Base-by-base conservation (phyloP, 208 protist genomes). In the Leishmania tarentolae region DNA sequence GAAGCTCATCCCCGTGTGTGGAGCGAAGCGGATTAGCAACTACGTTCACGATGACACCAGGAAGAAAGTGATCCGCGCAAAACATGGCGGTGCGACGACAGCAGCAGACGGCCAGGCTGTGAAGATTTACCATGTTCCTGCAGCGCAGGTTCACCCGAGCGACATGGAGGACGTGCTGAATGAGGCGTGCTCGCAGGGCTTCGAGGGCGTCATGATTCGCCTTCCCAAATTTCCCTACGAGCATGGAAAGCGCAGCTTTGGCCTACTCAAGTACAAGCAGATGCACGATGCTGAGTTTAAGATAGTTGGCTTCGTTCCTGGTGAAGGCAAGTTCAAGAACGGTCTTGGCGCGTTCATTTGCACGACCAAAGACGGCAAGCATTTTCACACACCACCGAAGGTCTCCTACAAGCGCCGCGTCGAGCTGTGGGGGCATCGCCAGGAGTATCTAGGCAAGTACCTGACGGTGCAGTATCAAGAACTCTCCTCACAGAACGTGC, bases 211-310 rank as follows among this genome's bases (percentile, higher is more conserved):
- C 15, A 97, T 98, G 90, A 94, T 98, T 72, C 95, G 95, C 50
- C 86, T 91, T 4, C 93, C 93, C 5, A 79, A 89, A 65, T 95
- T 95, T 73, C 92, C 93, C 6, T 98, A 98, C 83, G 92, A 96
- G 77, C 91, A 95, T 87, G 95, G 95, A 42, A 95, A 95, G 85
- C 93, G 95, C 73, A 96, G 92, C 83, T 95, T 95, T 82, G 93
- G 92, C 21, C 86, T 98, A 21, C 87, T 98, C 66, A 98, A 98
- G 90, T 97, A 96, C 84, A 97, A 97, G 77, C 88, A 91, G 42
- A 98, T 98, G 95, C 92, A 96, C 80, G 95, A 98, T 73, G 92
- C 92, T 65, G 93, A 98, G 88, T 98, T 94, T 84, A 90, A 93
- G 74, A 93, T 98, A 69, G 91, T 96, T 56, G 93, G 88, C 61